Evolutionary conservation across 2,329 filamentous ascomycete genomes (phyloP).

Genomic region (Cladobotryum mycophilum): DNA sequence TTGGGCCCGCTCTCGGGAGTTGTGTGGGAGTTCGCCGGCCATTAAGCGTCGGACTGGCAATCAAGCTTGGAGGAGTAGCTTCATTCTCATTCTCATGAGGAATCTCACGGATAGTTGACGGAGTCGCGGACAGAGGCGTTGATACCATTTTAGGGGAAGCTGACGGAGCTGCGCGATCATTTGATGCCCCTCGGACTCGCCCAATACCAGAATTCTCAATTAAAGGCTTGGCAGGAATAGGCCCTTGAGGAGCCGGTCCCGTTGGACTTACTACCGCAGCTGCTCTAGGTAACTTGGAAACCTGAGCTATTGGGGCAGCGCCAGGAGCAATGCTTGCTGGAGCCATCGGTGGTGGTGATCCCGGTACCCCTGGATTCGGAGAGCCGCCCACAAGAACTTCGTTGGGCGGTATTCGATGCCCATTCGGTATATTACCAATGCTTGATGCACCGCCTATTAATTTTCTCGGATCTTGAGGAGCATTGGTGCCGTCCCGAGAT

Average conservation of each 20-base stretch:
- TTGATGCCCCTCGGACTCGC: constrained; percentile 43
- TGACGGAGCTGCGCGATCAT: constrained; percentile 35
- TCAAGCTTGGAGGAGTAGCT: constrained; percentile 20
- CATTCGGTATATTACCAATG: constrained; percentile 35
- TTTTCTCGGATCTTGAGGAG: constrained; percentile 44
- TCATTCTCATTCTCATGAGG: constrained; percentile 47
- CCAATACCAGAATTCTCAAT: constrained; percentile 35
- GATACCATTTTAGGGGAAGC: constrained; percentile 28
- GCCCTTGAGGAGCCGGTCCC: constrained; percentile 50
- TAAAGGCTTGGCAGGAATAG: constrained; percentile 42
- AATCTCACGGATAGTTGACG: constrained; percentile 24
- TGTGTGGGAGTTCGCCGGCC: constrained; percentile 61
- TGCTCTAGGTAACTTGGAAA: constrained; percentile 31
- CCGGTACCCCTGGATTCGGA: constrained; percentile 23
- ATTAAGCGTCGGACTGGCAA: constrained; percentile 33
- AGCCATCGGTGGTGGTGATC: constrained; percentile 9
- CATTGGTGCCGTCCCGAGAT: constrained; percentile 47
- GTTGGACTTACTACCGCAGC: constrained; percentile 29
- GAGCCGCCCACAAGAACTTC: constrained; percentile 33
- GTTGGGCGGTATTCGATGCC: constrained; percentile 33
- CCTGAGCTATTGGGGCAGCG: constrained; percentile 18
- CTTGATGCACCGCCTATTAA: constrained; percentile 32
- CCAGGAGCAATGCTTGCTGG: constrained; percentile 3
- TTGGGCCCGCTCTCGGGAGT: constrained; percentile 31
- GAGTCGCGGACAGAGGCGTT: constrained; percentile 30